A percentile compares a stretch with the other conserved stretches of the same genome.
Evolutionary conservation across 768 basidiomycete species (phyloP).

Genomic region (Lentinus brumalis): DNA sequence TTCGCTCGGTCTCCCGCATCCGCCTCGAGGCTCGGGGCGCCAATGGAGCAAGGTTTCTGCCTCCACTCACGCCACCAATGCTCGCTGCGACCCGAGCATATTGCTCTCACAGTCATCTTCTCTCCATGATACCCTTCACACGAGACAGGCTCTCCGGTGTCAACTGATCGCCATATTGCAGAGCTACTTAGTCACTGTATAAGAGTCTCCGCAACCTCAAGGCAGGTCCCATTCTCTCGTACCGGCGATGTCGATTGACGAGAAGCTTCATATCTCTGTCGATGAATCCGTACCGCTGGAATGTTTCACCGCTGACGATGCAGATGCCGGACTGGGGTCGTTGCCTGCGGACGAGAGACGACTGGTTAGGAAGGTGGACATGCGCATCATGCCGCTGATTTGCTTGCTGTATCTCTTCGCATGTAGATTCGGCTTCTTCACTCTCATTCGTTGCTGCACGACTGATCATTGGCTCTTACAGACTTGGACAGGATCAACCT

Average conservation of each 20-base stretch:
- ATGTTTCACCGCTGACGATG: not conserved
- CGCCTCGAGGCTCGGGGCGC: too few species aligned
- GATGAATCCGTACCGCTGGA: not conserved
- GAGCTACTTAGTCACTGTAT: too few species aligned
- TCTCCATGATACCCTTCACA: too few species aligned
- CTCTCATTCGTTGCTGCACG: not conserved
- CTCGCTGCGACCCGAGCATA: too few species aligned
- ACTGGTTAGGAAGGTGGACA: conserved; percentile 68
- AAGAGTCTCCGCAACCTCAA: too few species aligned
- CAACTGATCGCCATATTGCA: too few species aligned
- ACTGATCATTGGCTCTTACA: not conserved
- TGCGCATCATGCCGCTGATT: conserved; percentile 67
- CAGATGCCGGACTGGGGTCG: not conserved
- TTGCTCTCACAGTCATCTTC: too few species aligned
- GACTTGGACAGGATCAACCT: conserved; percentile 77
- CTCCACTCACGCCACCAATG: too few species aligned
- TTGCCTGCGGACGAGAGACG: not conserved
- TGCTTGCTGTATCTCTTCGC: conserved; percentile 76
- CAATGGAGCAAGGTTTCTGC: too few species aligned
- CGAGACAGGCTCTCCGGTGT: too few species aligned
- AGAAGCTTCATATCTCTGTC: not conserved
- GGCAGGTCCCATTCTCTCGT: not conserved
- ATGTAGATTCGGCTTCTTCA: conserved; percentile 52
- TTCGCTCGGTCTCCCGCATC: too few species aligned
- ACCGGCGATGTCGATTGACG: not conserved